phyloP scores from a whole-genome alignment of 169 alveolate species.

The Eimeria praecox region DNA sequence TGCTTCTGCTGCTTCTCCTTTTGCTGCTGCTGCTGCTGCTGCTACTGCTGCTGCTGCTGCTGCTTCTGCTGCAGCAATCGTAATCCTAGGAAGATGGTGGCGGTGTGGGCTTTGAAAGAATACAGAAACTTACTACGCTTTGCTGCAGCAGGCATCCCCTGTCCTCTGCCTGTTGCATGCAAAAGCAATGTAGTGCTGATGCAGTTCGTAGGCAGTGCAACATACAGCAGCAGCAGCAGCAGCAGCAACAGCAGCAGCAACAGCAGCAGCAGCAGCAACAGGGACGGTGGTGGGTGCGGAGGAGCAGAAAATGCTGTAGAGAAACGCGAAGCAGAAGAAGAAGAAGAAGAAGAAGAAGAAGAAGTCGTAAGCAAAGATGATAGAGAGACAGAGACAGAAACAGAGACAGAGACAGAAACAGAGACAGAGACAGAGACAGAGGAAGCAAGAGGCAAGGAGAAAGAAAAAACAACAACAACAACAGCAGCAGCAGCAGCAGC shows the following conservation, averaged over 20 bases:
- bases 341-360: not conserved
- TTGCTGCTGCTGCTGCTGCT: not conserved
- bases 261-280: conserved; percentile 23
- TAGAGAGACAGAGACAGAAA: not conserved
- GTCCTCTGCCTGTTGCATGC: conserved; percentile 86
- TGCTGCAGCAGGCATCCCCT: conserved; percentile 88
- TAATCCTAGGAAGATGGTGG: conserved; percentile 99
- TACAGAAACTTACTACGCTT: conserved; percentile 97
- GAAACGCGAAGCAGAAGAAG: not conserved
- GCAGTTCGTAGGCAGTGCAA: conserved; percentile 95
- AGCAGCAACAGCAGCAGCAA: conserved; percentile 50
- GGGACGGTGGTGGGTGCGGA: not conserved
- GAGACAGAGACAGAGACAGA: not conserved
- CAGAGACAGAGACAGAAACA: not conserved
- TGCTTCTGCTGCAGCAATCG: conserved; percentile 91
- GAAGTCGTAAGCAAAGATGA: too few relatives aligned
- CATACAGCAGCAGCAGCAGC: not conserved
- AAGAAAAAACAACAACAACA: too few relatives aligned
- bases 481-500: not conserved
- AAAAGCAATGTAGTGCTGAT: conserved; percentile 98
- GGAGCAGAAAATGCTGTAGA: not conserved
- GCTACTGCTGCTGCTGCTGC: conserved; percentile 88
- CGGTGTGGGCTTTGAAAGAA: conserved; percentile 99
- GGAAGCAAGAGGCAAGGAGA: not conserved
- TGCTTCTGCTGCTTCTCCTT: not conserved